Percentiles rank a stretch among this genome's conserved stretches.
phyloP scores from a whole-genome alignment of 2,329 filamentous ascomycete genomes.

The Sporothrix sp. region DNA sequence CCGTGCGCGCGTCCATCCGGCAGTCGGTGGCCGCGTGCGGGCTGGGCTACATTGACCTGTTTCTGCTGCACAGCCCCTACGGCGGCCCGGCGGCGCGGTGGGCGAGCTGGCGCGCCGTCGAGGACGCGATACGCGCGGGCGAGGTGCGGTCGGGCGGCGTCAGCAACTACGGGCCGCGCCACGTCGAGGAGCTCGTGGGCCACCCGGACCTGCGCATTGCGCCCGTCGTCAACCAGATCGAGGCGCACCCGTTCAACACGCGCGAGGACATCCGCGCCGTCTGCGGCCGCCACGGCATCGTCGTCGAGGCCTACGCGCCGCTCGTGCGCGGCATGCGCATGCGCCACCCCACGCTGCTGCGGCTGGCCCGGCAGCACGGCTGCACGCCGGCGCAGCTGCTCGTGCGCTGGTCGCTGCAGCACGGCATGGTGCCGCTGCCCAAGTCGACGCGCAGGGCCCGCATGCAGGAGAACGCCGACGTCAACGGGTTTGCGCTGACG shows the following conservation, averaged over 20 bases:
- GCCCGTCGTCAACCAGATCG: constrained; percentile 70
- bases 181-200: constrained; percentile 59
- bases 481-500: constrained; percentile 51
- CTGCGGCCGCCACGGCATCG: constrained; percentile 56
- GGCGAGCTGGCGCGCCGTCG: constrained; percentile 66
- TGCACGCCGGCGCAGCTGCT: constrained; percentile 66
- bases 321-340: constrained; percentile 63
- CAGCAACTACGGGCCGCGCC: constrained; percentile 67
- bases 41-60: constrained; percentile 68
- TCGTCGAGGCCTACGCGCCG: constrained; percentile 72
- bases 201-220: constrained; percentile 43
- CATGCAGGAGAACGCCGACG: constrained; percentile 54
- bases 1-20: constrained; percentile 55
- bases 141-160: constrained; percentile 64
- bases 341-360: constrained; percentile 52
- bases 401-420: constrained; percentile 68
- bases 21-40: constrained; percentile 54
- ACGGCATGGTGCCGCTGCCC: constrained; percentile 61
- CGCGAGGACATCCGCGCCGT: constrained; percentile 55
- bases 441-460: constrained; percentile 58
- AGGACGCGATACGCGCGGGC: constrained; percentile 64
- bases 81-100: constrained; percentile 58
- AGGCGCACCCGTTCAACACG: constrained; percentile 76
- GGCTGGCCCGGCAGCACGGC: constrained; percentile 55
- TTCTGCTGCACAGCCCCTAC: constrained; percentile 70